phyloP scores from a whole-genome alignment of 495 filamentous ascomycete genomes.

The Podospora bellae-mahoneyi region DNA sequence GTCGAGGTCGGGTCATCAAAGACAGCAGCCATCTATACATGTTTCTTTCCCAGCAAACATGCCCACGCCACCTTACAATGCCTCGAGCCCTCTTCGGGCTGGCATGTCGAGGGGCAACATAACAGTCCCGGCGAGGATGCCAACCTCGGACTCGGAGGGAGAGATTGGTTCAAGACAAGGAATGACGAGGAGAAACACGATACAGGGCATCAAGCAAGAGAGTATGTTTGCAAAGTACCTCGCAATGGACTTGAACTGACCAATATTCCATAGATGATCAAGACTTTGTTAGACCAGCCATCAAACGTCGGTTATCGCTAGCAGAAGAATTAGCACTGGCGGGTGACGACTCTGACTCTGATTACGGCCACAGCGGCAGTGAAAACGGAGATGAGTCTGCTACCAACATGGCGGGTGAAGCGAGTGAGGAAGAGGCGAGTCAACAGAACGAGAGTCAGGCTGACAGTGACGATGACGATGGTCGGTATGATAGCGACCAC shows the following conservation, averaged over 20 bases:
- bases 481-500: background rate
- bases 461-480: background rate
- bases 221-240: conserved; percentile 5
- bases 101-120: background rate
- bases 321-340: conserved; percentile 26
- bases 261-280: background rate
- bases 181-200: conserved; percentile 17
- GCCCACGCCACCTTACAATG: background rate
- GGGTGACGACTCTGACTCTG: conserved; percentile 18
- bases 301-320: conserved; percentile 19
- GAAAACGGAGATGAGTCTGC: conserved; percentile 6
- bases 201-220: conserved; percentile 21
- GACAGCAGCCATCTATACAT: conserved; percentile 6
- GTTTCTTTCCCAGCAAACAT: conserved; percentile 7
- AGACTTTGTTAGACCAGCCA: background rate
- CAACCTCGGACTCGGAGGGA: background rate
- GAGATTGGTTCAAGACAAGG: background rate
- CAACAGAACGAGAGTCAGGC: background rate
- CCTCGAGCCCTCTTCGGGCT: background rate
- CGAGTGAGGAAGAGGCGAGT: background rate
- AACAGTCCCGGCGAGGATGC: background rate
- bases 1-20: background rate
- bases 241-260: background rate
- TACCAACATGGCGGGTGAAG: background rate
- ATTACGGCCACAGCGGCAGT: conserved; percentile 12